Conservation (phyloP, 139 green algal genomes). For the Tetraselmis striata region DNA sequence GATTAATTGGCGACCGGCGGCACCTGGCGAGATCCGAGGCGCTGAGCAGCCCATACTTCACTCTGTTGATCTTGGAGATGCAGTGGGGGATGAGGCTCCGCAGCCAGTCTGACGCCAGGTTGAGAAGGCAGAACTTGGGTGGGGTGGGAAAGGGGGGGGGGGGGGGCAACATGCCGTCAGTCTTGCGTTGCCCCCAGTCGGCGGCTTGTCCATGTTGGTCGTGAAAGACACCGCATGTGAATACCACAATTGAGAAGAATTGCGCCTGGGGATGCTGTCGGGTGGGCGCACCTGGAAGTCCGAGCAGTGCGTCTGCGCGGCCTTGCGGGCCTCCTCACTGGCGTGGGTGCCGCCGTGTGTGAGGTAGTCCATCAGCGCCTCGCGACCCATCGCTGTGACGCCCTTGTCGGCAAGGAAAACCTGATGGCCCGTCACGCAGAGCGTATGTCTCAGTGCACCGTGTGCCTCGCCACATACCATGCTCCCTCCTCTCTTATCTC, state of each 20-base stretch:
- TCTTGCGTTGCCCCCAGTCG: no score
- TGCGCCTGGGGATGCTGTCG: no score
- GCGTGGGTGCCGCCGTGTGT: neutral
- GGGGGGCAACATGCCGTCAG: neutral
- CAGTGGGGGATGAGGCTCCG: slow-evolving; percentile 15
- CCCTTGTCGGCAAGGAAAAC: slow-evolving; percentile 12
- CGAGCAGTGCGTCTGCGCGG: neutral
- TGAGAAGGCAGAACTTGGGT: slow-evolving; percentile 14
- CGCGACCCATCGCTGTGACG: neutral
- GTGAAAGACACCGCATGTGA: no score
- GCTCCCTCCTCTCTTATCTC: neutral
- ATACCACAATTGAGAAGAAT: neutral
- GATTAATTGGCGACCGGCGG: no score
- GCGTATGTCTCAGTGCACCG: no score
- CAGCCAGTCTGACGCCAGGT: slow-evolving; percentile 21
- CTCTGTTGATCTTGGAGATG: slow-evolving; percentile 18
- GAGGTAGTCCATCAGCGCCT: slow-evolving; percentile 2
- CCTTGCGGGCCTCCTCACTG: neutral
- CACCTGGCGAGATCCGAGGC: slow-evolving; percentile 5
- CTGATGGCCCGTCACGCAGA: no score
- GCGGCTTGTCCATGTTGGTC: no score
- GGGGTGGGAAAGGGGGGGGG: no score
- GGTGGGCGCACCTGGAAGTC: neutral
- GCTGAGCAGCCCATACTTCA: slow-evolving; percentile 16
- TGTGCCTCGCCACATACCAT: neutral